These are phyloP conservation scores for Asterophora parasitica DNA, from an alignment of 768 basidiomycete genomes.

Conservation along the genomic window DNA sequence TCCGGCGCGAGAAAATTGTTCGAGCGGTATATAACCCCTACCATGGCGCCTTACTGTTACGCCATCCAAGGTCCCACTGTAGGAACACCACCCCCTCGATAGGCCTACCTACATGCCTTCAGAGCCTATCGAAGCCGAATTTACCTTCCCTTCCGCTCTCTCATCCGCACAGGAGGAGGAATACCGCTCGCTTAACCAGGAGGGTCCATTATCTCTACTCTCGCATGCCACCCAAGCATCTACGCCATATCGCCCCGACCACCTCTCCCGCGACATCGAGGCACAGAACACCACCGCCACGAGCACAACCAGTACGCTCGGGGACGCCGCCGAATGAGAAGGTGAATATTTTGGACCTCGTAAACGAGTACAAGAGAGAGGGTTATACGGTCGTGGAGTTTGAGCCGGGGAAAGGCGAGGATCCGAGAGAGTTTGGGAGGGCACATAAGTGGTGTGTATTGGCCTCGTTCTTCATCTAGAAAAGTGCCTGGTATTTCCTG, in stretches of 20 bases:
- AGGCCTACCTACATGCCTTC: conserved; percentile 1
- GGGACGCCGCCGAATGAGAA: conserved; percentile 13
- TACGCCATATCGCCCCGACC: too few species aligned
- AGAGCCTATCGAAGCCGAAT: conserved; percentile 8
- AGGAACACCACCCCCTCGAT: too few species aligned
- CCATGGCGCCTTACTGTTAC: too few species aligned
- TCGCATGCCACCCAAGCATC: too few species aligned
- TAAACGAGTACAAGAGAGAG: conserved; percentile 8
- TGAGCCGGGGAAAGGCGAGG: conserved; percentile 7
- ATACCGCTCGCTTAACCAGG: conserved; percentile 2
- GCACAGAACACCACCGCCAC: too few species aligned
- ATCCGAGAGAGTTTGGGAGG: conserved; percentile 10
- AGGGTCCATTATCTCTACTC: not conserved
- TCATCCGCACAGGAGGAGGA: conserved; percentile 6
- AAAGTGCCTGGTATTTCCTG: too few species aligned
- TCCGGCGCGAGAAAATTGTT: too few species aligned
- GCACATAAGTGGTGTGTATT: conserved; percentile 33
- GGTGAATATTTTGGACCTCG: conserved; percentile 30
- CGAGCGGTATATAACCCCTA: too few species aligned
- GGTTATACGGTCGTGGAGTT: conserved; percentile 10
- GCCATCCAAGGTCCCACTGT: too few species aligned
- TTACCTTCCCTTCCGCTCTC: conserved; percentile 3
- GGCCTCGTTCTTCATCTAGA: not conserved
- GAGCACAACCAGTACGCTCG: too few species aligned
- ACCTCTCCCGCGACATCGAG: too few species aligned